Conservation (phyloP, 2,329 filamentous ascomycete genomes). For the Diaporthe helianthi region DNA sequence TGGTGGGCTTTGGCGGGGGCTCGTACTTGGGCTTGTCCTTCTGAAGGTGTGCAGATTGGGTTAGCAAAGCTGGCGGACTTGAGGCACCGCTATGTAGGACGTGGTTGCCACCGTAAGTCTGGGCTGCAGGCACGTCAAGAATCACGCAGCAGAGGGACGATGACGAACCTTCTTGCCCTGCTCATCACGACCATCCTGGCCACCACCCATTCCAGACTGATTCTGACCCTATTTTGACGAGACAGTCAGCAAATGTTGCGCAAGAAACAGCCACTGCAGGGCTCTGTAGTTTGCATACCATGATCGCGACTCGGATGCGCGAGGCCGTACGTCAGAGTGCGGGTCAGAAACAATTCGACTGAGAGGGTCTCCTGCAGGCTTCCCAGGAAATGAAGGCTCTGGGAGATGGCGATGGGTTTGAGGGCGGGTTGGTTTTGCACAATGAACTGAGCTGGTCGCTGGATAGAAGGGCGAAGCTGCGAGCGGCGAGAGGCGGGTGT, state of each 20-base stretch:
- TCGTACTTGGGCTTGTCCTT: slow-evolving; percentile 99
- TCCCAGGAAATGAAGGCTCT: not conserved
- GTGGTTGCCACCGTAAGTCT: slow-evolving; percentile 3
- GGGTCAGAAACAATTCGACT: not conserved
- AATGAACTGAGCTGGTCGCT: not conserved
- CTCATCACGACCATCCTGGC: slow-evolving; percentile 77
- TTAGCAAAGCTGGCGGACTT: slow-evolving; percentile 30
- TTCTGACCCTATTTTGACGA: slow-evolving; percentile 72
- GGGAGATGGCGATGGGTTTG: not conserved
- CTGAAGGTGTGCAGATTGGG: slow-evolving; percentile 53
- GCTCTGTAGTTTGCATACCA: slow-evolving; percentile 39
- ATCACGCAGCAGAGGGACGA: not conserved
- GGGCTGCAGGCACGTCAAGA: slow-evolving; percentile 7
- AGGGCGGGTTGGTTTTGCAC: not conserved
- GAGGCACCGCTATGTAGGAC: slow-evolving; percentile 27
- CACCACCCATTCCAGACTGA: slow-evolving; percentile 83
- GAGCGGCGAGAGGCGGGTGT: slow-evolving; percentile 12
- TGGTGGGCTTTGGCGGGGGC: slow-evolving; percentile 94
- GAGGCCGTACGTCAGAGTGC: not conserved
- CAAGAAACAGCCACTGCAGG: not conserved
- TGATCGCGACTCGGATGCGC: slow-evolving; percentile 33
- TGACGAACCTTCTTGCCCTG: slow-evolving; percentile 88
- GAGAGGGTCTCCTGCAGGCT: not conserved
- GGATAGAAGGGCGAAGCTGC: slow-evolving; percentile 24
- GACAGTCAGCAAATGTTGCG: slow-evolving; percentile 20